A percentile compares a stretch with the other conserved stretches of the same genome.
These are phyloP conservation scores for Fusarium pseudocircinatum DNA, from an alignment of 2,329 filamentous ascomycete species.

Conservation along the genomic window DNA sequence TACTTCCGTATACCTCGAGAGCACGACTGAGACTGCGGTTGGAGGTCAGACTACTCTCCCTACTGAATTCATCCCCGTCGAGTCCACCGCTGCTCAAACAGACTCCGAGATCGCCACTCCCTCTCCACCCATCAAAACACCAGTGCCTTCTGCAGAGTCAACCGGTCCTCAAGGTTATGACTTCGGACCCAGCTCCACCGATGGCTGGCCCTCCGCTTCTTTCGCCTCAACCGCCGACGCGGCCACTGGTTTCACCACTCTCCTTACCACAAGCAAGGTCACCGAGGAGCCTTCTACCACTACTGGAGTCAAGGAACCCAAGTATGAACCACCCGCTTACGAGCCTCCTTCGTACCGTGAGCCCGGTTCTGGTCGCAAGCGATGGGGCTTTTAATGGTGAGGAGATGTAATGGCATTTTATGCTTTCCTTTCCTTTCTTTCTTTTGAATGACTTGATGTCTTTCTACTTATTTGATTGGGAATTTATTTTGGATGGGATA, in stretches of 20 bases:
- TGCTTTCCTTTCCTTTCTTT: conserved; percentile 9
- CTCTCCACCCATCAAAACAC: neutral
- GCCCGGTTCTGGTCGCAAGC: conserved; percentile 38
- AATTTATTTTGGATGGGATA: conserved; percentile 7
- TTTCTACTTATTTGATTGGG: conserved; percentile 10
- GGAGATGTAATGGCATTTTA: neutral
- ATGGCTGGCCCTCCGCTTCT: conserved; percentile 15
- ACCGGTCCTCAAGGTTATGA: conserved; percentile 24
- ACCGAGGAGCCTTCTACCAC: neutral
- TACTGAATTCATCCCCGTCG: neutral
- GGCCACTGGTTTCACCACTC: conserved; percentile 28
- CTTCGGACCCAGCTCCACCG: conserved; percentile 14
- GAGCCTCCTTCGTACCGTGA: conserved; percentile 33
- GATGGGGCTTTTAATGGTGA: conserved; percentile 23
- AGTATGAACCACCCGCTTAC: conserved; percentile 40
- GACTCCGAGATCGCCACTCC: neutral
- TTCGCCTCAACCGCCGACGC: conserved; percentile 24
- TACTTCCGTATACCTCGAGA: neutral
- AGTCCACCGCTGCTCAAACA: neutral
- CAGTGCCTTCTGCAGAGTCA: neutral
- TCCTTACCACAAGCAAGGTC: conserved; percentile 39
- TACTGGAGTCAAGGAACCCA: conserved; percentile 7
- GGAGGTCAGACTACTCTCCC: neutral
- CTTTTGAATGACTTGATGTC: conserved; percentile 16
- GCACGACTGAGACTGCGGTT: neutral